Evolutionary conservation across 768 basidiomycete species (phyloP), one percentile per base, ranked within the genome.

Genomic region (Mycena belliarum): DNA sequence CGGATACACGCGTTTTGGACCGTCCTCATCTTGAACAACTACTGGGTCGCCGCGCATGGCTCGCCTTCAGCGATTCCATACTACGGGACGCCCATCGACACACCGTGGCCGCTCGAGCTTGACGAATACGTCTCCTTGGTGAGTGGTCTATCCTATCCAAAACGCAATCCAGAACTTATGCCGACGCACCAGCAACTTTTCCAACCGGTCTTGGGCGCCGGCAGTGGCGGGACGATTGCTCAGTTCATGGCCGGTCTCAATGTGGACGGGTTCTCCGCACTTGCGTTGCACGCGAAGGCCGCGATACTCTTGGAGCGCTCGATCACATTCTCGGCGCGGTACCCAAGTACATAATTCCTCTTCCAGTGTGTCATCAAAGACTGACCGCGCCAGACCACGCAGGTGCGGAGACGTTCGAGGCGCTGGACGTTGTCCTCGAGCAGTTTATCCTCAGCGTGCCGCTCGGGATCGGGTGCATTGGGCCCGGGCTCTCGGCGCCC

Each of bases 41-140:
- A 73, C 55, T 82, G 79, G 78, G 69, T 76, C 20, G 74, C 78
- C 12, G 72, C 73, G 3, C 73, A 77, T 26, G 78, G 76, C 28
- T 72, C 74, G 3, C 75, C 79, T 11, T 74, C 77, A 0, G 75
- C 71, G 6, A 72, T 82, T 37, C 71, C 76, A 21, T 76, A 78
- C 47, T 71, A 73, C 49, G 72, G 75, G 23, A 64, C 46, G 48
- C 66, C 54, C 47, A 59, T 75, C 41, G 74, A 76, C 49, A 72
- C 72, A 6, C 74, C 74, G 11, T 76, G 75, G 75, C 73, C 74
- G 7, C 55, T 64, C 57, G 66, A 69, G n/a, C 52, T 63, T 12
- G 59, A 63, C 3, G 59, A 62, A 6, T 66, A 65, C 51, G 25
- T 9, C 21, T 32, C 59, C 10, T 57, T 52, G 44, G 68, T 63